phyloP scores from a whole-genome alignment of 1,284 basidiomycete species.

The Fomitopsis schrenkii region DNA sequence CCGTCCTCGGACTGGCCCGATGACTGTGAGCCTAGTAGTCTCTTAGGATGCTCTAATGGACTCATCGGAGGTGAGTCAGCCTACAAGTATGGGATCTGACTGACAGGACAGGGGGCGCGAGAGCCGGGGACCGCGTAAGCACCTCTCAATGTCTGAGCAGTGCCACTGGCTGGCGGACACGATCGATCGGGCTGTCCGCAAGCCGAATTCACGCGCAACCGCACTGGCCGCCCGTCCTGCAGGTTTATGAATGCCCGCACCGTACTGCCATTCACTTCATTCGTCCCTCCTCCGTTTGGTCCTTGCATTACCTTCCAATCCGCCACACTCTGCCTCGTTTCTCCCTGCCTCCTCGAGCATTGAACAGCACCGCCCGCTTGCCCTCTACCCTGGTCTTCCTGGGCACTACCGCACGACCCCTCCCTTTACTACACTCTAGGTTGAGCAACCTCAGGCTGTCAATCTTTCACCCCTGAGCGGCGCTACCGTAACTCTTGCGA shows the following conservation, averaged over 20 bases:
- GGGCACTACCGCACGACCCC: not conserved
- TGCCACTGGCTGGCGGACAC: not conserved
- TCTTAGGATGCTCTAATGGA: not conserved
- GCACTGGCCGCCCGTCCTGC: not conserved
- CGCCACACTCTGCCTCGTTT: not conserved
- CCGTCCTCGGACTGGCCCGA: not conserved
- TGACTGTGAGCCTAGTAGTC: not conserved
- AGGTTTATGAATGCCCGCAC: not conserved
- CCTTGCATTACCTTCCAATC: not conserved
- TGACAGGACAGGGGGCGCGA: not conserved
- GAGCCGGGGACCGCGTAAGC: not conserved
- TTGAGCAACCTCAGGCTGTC: not conserved
- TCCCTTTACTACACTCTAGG: not conserved
- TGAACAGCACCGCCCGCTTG: not conserved
- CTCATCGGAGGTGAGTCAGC: not conserved
- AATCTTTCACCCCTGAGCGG: not conserved
- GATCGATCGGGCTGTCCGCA: not conserved
- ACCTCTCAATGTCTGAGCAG: not conserved
- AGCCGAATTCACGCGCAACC: slow-evolving; percentile 1
- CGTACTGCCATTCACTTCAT: not conserved
- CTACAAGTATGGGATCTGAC: not conserved
- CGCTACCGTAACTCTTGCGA: not conserved
- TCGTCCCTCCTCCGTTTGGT: not conserved
- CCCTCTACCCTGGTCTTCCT: not conserved
- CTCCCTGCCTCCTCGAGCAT: not conserved